Conservation (phyloP, 2,329 filamentous ascomycete species). For the Cercospora zeae-maydis region DNA sequence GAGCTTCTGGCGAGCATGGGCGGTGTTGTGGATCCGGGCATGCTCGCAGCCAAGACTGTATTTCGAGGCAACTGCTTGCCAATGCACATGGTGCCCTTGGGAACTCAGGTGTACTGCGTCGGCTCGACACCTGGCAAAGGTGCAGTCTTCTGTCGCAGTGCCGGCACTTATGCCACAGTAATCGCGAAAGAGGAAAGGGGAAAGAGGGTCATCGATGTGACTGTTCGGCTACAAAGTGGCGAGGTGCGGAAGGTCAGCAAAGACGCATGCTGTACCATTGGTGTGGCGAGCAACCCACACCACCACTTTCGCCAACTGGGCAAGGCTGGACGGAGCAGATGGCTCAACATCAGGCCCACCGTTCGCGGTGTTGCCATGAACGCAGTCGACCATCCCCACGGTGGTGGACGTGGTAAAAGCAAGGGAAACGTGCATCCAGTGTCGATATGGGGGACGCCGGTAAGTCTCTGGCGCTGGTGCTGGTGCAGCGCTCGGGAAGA, state of each 20-base stretch:
- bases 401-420: slow-evolving; percentile 97
- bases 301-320: slow-evolving; percentile 87
- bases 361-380: slow-evolving; percentile 99
- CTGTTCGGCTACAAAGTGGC: slow-evolving; percentile 83
- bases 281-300: slow-evolving; percentile 88
- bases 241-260: slow-evolving; percentile 86
- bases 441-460: slow-evolving; percentile 92
- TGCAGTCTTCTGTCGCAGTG: slow-evolving; percentile 90
- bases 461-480: slow-evolving; percentile 49
- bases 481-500: neutral
- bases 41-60: slow-evolving; percentile 89
- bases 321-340: slow-evolving; percentile 89
- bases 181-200: slow-evolving; percentile 80
- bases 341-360: slow-evolving; percentile 90
- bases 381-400: slow-evolving; percentile 95
- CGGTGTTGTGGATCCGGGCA: slow-evolving; percentile 87
- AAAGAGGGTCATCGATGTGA: slow-evolving; percentile 71
- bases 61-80: slow-evolving; percentile 94
- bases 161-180: slow-evolving; percentile 85
- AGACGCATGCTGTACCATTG: slow-evolving; percentile 91
- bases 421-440: slow-evolving; percentile 96
- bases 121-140: slow-evolving; percentile 68
- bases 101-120: slow-evolving; percentile 88
- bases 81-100: slow-evolving; percentile 90
- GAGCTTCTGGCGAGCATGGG: slow-evolving; percentile 90